Evolutionary conservation across 805 yeast genomes (phyloP).

Genomic region (Candida sithepensis): DNA sequence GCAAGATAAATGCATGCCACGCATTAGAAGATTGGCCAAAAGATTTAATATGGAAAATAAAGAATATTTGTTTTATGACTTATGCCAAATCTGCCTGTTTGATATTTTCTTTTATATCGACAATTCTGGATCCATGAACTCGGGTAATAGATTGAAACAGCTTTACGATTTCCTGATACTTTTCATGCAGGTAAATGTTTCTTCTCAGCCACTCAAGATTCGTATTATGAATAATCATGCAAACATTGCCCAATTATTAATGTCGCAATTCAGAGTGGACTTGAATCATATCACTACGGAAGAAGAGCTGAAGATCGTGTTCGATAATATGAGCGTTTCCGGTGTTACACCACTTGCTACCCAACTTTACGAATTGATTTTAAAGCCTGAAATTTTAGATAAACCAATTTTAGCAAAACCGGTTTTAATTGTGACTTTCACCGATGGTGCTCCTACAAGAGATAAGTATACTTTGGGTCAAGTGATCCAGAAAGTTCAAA

Average conservation of each 20-base stretch:
- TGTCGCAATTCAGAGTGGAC: conserved; percentile 10
- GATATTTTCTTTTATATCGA: conserved; percentile 20
- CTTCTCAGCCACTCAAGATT: conserved; percentile 18
- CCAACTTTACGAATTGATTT: conserved; percentile 12
- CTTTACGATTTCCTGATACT: conserved; percentile 16
- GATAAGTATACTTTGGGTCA: conserved; percentile 11
- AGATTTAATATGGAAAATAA: conserved; percentile 14
- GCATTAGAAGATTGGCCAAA: conserved; percentile 18
- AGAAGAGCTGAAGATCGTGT: conserved; percentile 13
- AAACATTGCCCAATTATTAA: conserved; percentile 9
- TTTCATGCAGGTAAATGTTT: conserved; percentile 20
- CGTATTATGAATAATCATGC: conserved; percentile 23
- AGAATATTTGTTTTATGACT: conserved; percentile 22
- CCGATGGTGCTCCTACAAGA: conserved; percentile 25
- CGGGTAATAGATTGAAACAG: conserved; percentile 18
- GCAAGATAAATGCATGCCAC: conserved; percentile 18
- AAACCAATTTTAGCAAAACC: conserved; percentile 14
- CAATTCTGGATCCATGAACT: conserved; percentile 23
- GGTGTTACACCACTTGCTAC: conserved; percentile 25
- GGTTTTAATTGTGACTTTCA: conserved; percentile 18
- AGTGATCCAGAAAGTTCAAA: conserved; percentile 14
- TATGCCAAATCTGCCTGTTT: conserved; percentile 22
- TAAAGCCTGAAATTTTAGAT: conserved; percentile 18
- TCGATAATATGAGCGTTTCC: conserved; percentile 13
- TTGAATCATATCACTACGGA: conserved; percentile 16